phyloP scores from a whole-genome alignment of 2,329 filamentous ascomycete species.

The Rhinocladiella mackenziei region DNA sequence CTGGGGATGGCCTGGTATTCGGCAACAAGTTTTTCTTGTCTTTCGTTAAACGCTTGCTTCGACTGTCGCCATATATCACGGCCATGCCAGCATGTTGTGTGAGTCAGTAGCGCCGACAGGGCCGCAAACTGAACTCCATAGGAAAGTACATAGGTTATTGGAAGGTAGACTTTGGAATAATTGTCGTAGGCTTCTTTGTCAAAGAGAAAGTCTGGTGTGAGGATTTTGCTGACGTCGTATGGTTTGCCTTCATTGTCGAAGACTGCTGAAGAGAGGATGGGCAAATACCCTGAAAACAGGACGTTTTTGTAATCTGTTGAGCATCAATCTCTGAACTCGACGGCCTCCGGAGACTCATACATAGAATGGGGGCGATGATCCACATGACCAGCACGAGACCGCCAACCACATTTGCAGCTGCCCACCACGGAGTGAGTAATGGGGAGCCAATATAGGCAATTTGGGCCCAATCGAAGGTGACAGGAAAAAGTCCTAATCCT shows the following conservation, averaged over 20 bases:
- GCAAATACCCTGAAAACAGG: slow-evolving; percentile 79
- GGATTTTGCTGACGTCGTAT: slow-evolving; percentile 76
- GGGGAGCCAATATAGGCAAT: slow-evolving; percentile 84
- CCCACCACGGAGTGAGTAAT: slow-evolving; percentile 79
- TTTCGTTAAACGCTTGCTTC: slow-evolving; percentile 63
- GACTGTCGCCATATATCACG: slow-evolving; percentile 76
- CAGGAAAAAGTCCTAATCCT: slow-evolving; percentile 74
- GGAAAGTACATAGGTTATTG: slow-evolving; percentile 81
- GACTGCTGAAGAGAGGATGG: slow-evolving; percentile 76
- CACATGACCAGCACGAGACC: slow-evolving; percentile 80
- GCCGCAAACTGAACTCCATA: slow-evolving; percentile 85
- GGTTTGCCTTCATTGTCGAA: slow-evolving; percentile 79
- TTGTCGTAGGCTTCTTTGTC: slow-evolving; percentile 69
- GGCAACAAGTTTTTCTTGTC: slow-evolving; percentile 50
- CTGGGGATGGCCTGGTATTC: slow-evolving; percentile 52
- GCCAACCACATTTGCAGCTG: slow-evolving; percentile 76
- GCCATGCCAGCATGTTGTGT: slow-evolving; percentile 81
- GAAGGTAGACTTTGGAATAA: slow-evolving; percentile 82
- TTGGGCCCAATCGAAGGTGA: slow-evolving; percentile 91
- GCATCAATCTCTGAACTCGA: too few relatives aligned
- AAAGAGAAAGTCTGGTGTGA: slow-evolving; percentile 74
- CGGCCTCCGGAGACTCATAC: too few relatives aligned
- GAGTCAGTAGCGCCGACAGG: slow-evolving; percentile 71
- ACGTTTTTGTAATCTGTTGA: slow-evolving; percentile 66
- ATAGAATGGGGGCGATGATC: slow-evolving; percentile 73